Conservation (phyloP, 1,284 basidiomycete species). For the Rhodotorula sp. region DNA sequence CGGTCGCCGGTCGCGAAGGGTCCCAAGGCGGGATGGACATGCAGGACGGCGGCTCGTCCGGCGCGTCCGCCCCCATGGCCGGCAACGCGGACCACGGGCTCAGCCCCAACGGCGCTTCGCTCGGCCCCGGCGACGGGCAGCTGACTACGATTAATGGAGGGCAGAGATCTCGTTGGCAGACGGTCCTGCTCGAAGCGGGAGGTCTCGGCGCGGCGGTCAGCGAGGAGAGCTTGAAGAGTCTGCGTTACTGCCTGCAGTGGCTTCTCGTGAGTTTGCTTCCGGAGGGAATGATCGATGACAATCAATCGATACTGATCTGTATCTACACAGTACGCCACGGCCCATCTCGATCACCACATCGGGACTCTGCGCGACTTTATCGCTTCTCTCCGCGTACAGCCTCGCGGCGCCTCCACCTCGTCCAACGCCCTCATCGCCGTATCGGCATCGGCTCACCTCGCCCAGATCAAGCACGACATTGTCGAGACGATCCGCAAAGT, state of each 20-base stretch:
- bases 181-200: conserved; percentile 75
- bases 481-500: conserved; percentile 82
- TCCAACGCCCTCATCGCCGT: conserved; percentile 54
- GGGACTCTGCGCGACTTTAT: conserved; percentile 77
- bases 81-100: background rate
- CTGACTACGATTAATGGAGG: conserved; percentile 27
- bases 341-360: conserved; percentile 83
- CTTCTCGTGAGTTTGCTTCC: conserved; percentile 60
- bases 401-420: conserved; percentile 42
- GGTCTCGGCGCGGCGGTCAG: conserved; percentile 82
- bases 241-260: conserved; percentile 86
- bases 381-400: conserved; percentile 57
- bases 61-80: too few species aligned
- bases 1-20: background rate
- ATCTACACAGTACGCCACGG: conserved; percentile 69
- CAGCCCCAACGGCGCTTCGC: background rate
- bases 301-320: background rate
- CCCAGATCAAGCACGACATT: conserved; percentile 73
- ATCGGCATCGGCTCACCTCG: conserved; percentile 64
- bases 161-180: conserved; percentile 74
- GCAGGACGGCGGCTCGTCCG: background rate
- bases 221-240: conserved; percentile 80
- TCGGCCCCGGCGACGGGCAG: conserved; percentile 42
- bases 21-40: background rate
- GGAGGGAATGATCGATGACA: background rate